Base-by-base conservation (phyloP, 805 yeast species). In the Candida endomychidarum region DNA sequence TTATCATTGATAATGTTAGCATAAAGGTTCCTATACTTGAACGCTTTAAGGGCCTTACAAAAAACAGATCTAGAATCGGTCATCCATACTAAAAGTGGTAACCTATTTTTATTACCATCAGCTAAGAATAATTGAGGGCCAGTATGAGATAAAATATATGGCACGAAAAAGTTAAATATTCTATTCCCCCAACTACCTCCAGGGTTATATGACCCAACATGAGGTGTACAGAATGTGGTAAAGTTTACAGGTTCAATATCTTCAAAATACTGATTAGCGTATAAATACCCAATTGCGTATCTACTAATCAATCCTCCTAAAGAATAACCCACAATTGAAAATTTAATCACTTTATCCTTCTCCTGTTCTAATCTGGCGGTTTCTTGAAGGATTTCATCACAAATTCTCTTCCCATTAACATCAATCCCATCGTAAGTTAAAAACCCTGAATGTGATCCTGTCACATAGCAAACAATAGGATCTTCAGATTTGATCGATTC, bases 351-450 rank as follows among this genome's bases (percentile, higher is more conserved):
- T 11, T 44, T 49, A 32, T 32, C 45, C 12, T 43, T 45, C 3
- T 48, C 47, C 5, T 17, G 18, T 3, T 33, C 18, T 8, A 47
- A 31, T 4, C 38, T 24, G 3, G 19, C 16, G 3, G 60, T 54
- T 41, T 58, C 53, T 4, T 40, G 50, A 16, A 48, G 27, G 35
- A 88, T 80, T 59, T 88, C 96, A 38, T 74, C 74, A 1, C 84
- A 80, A 6, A 86, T 83, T 16, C 95, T 67, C 36, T 79, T 69
- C 1, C 95, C 96, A 54, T 93, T 86, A 19, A 86, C 79, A 49
- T 87, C 95, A 16, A 87, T 79, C 2, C 96, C 96, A 54, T 88
- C 96, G 51, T 86, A 82, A 2, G 96, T 88, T 53, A 77, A 75
- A 55, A 79, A 85, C 5, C 90, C 91, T 40, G 78, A 74, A 53